A percentile compares a stretch with the other conserved stretches of the same genome.
Evolutionary conservation across 352 stramenopile species (phyloP).

Genomic region (Phytopythium ostracodes): DNA sequence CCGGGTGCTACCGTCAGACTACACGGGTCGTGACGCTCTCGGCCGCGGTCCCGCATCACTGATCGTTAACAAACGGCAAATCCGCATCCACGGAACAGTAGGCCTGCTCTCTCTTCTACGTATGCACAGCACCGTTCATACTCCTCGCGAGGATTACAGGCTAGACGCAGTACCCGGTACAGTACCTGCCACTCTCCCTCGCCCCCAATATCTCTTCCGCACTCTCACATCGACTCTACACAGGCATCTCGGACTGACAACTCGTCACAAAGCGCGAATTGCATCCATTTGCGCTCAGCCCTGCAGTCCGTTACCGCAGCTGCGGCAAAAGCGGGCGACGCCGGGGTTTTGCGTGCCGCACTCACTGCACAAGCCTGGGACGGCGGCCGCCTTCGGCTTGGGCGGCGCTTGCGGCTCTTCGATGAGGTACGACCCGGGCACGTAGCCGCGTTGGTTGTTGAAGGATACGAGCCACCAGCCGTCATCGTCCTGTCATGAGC

Average conservation of each 20-base stretch:
- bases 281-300: slow-evolving; percentile 20
- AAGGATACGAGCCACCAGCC: slow-evolving; percentile 82
- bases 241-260: neutral
- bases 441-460: slow-evolving; percentile 64
- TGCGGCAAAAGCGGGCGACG: slow-evolving; percentile 75
- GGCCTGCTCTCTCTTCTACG: no score
- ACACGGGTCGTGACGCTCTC: no score
- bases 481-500: slow-evolving; percentile 50
- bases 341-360: slow-evolving; percentile 73
- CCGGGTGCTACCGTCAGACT: no score
- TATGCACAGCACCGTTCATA: neutral
- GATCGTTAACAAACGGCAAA: no score
- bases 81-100: no score
- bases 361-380: slow-evolving; percentile 57
- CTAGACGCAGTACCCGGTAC: no score
- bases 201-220: neutral
- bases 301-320: slow-evolving; percentile 71
- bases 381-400: slow-evolving; percentile 28
- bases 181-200: no score
- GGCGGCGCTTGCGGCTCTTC: slow-evolving; percentile 50
- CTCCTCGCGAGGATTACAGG: neutral
- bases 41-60: no score
- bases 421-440: slow-evolving; percentile 80
- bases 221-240: slow-evolving; percentile 3
- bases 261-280: no score